These are phyloP conservation scores for Aureobasidium sp. DNA, from an alignment of 2,329 filamentous ascomycete species.

Conservation along the genomic window DNA sequence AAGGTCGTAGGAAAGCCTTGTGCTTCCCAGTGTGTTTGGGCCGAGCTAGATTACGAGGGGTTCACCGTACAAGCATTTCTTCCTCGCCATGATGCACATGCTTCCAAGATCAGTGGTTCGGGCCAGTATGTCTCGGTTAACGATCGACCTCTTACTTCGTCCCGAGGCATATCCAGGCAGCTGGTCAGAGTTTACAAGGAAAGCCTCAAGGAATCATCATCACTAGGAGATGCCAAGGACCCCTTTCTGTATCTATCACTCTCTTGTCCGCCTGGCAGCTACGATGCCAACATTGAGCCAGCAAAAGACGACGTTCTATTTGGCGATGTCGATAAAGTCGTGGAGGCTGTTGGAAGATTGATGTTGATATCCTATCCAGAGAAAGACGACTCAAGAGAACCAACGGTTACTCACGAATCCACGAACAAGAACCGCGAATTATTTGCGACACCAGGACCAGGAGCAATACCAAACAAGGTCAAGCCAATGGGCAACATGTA, in stretches of 20 bases:
- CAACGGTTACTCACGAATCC: background rate
- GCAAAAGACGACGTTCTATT: slow-evolving; percentile 66
- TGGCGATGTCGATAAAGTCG: slow-evolving; percentile 41
- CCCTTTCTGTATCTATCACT: slow-evolving; percentile 59
- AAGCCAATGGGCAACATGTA: slow-evolving; percentile 25
- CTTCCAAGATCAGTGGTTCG: slow-evolving; percentile 30
- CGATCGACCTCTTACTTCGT: slow-evolving; percentile 51
- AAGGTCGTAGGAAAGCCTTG: slow-evolving; percentile 54
- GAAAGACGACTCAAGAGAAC: background rate
- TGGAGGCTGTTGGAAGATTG: slow-evolving; percentile 36
- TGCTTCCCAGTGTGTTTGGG: slow-evolving; percentile 45
- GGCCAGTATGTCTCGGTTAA: slow-evolving; percentile 59
- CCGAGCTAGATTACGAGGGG: slow-evolving; percentile 26
- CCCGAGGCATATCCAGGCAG: slow-evolving; percentile 51
- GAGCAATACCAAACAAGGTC: background rate
- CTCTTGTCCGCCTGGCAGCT: slow-evolving; percentile 50
- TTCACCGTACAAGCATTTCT: slow-evolving; percentile 51
- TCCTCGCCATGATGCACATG: slow-evolving; percentile 41
- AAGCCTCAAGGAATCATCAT: slow-evolving; percentile 29
- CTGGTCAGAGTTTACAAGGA: slow-evolving; percentile 46
- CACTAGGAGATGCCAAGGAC: slow-evolving; percentile 33
- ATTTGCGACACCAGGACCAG: background rate
- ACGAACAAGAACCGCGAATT: slow-evolving; percentile 10
- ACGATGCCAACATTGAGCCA: slow-evolving; percentile 64
- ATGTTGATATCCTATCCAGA: slow-evolving; percentile 33